phyloP scores from a whole-genome alignment of 768 basidiomycete species.

The Phlebiopsis gigantea region DNA sequence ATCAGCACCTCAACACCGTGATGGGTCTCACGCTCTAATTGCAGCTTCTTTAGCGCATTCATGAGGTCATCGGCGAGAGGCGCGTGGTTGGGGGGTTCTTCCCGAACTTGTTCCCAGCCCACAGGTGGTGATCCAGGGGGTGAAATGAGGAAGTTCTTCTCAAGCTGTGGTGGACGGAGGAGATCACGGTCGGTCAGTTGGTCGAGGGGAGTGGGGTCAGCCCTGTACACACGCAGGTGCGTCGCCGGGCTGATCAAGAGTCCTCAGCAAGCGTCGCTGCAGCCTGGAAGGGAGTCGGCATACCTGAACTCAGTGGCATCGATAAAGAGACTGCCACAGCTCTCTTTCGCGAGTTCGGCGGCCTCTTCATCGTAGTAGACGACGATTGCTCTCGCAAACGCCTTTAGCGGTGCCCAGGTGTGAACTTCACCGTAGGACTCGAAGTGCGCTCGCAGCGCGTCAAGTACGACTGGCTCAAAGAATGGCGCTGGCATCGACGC shows the following conservation, averaged over 20 bases:
- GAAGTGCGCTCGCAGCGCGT: slow-evolving; percentile 69
- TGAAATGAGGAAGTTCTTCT: slow-evolving; percentile 96
- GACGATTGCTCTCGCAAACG: slow-evolving; percentile 77
- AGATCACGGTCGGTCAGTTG: slow-evolving; percentile 34
- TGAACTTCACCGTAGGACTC: slow-evolving; percentile 74
- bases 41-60: slow-evolving; percentile 65
- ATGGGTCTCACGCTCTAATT: slow-evolving; percentile 41
- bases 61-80: slow-evolving; percentile 90
- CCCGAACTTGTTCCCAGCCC: slow-evolving; percentile 89
- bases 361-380: slow-evolving; percentile 64
- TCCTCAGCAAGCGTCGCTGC: background rate
- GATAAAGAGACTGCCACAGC: slow-evolving; percentile 60
- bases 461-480: slow-evolving; percentile 67
- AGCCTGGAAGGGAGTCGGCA: background rate
- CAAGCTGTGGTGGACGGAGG: slow-evolving; percentile 70
- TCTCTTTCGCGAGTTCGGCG: slow-evolving; percentile 62
- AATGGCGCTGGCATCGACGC: slow-evolving; percentile 72
- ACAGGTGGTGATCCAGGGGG: slow-evolving; percentile 97
- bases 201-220: slow-evolving; percentile 62
- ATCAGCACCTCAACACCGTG: slow-evolving; percentile 50
- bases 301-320: slow-evolving; percentile 48
- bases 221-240: slow-evolving; percentile 65
- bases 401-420: slow-evolving; percentile 83
- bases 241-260: slow-evolving; percentile 37
- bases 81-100: slow-evolving; percentile 82